phyloP scores from a whole-genome alignment of 164 flowering plant genomes.

The Sextonia rubra region DNA sequence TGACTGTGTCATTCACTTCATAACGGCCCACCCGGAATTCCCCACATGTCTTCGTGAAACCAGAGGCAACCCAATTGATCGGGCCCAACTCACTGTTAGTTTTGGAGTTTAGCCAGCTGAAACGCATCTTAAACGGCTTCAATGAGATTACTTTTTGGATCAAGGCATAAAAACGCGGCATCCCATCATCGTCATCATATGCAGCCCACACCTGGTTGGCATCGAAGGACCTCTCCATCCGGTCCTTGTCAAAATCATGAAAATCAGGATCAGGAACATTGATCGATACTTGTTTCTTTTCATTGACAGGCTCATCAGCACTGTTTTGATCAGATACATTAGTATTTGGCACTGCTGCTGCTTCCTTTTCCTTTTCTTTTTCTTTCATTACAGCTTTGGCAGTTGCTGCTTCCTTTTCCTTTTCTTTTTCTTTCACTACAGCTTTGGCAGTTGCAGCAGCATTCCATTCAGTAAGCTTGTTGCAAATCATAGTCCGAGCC shows the following conservation, averaged over 20 bases:
- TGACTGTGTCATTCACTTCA: constrained; percentile 40
- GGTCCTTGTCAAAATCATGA: constrained; percentile 64
- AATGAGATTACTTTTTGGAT: constrained; percentile 52
- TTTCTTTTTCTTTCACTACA: constrained; percentile 20
- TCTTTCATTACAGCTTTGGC: no score
- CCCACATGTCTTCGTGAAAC: constrained; percentile 68
- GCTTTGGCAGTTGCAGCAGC: constrained; percentile 14
- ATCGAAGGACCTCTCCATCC: constrained; percentile 51
- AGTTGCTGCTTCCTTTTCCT: no score
- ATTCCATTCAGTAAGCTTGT: constrained; percentile 38
- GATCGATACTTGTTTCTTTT: constrained; percentile 30
- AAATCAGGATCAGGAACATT: constrained; percentile 68
- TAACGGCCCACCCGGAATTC: constrained; percentile 57
- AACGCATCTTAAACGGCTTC: constrained; percentile 60
- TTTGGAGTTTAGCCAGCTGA: constrained; percentile 69
- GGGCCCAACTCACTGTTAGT: constrained; percentile 55
- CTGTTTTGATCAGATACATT: constrained; percentile 15
- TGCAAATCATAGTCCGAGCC: constrained; percentile 50
- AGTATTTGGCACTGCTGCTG: constrained; percentile 6
- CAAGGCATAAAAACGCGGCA: constrained; percentile 76
- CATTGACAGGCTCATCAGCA: constrained; percentile 10
- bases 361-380: constrained; percentile 3
- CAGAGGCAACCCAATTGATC: constrained; percentile 58
- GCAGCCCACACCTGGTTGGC: constrained; percentile 76
- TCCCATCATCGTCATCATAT: constrained; percentile 71